phyloP scores from a whole-genome alignment of 228 moss, liverwort and hornwort species.

The Sphagnum magellanicum region DNA sequence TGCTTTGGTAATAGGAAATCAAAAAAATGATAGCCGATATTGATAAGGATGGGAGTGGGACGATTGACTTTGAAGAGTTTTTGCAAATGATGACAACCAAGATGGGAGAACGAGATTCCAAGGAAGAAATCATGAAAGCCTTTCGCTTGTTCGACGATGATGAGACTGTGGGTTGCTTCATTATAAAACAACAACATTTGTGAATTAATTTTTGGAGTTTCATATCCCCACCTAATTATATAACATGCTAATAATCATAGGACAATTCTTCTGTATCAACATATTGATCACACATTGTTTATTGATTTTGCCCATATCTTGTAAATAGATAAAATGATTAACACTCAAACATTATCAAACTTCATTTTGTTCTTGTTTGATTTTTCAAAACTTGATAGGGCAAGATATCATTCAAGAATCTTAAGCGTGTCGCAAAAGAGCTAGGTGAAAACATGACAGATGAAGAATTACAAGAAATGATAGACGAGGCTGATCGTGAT shows the following conservation, averaged over 20 bases:
- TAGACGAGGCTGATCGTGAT: constrained; percentile 91
- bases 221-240: not conserved
- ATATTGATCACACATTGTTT: too few relatives aligned
- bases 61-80: constrained; percentile 92
- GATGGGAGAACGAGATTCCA: constrained; percentile 90
- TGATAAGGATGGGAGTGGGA: constrained; percentile 83
- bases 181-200: not conserved
- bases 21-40: constrained; percentile 97
- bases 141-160: constrained; percentile 93
- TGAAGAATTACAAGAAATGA: constrained; percentile 95
- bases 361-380: too few relatives aligned
- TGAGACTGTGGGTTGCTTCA: constrained; percentile 57
- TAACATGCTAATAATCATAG: not conserved
- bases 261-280: not conserved
- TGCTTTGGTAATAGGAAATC: constrained; percentile 58
- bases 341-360: too few relatives aligned
- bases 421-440: constrained; percentile 84
- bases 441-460: constrained; percentile 79
- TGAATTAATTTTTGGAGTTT: not conserved
- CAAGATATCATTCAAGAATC: constrained; percentile 89
- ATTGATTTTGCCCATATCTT: too few relatives aligned
- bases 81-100: constrained; percentile 97
- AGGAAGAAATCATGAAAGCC: constrained; percentile 95
- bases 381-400: constrained; percentile 29
- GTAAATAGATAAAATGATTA: too few relatives aligned